Evolutionary conservation across 805 yeast species (phyloP), one percentile per base, ranked within the genome.

Genomic region (Kodamaea nitidulidarum): DNA sequence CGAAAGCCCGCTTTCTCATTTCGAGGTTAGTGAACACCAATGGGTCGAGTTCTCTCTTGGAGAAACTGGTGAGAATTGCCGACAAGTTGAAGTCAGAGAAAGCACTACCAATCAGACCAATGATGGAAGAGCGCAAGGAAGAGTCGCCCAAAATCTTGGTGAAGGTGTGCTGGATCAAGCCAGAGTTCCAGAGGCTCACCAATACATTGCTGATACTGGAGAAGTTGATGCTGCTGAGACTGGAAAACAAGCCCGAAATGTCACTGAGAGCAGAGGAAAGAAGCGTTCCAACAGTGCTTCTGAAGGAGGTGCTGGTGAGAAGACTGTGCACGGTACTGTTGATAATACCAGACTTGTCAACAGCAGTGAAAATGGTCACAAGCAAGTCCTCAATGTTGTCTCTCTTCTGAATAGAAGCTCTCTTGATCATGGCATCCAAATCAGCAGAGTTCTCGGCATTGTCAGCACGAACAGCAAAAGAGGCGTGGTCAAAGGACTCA

Each of bases 381-480:
- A 57, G 46, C 42, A 61, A 56, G 31, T 59, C 62, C 35, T 52
- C 58, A 32, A 60, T 44, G 36, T 61, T 61, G 45, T 55, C 62
- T 47, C 65, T 55, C 39, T 49, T 59, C 17, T 14, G 29, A 11
- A 20, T 21, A 15, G 26, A n/a, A 7, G 20, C 22, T 26, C 27
- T 32, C 28, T 25, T 25, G 32, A 33, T 20, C 26, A 21, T 24
- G 7, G 21, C 29, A 8, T 33, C 36, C 32, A 30, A 30, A 4
- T 30, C 32, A 9, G 12, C 32, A 12, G 15, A 3, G 32, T 12
- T 16, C 18, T 30, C 21, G 12, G 15, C 32, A 16, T 30, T 30
- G 32, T 30, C 32, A 30, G 32, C 12, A 16, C 32, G 32, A 8
- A n/a, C 15, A 8, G 26, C 38, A 21, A 35, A 35, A 9, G 33